A percentile compares a stretch with the other conserved stretches of the same genome.
These are phyloP conservation scores for Medicago truncatula DNA, from an alignment of 306 rosid species.

Conservation along the genomic window DNA sequence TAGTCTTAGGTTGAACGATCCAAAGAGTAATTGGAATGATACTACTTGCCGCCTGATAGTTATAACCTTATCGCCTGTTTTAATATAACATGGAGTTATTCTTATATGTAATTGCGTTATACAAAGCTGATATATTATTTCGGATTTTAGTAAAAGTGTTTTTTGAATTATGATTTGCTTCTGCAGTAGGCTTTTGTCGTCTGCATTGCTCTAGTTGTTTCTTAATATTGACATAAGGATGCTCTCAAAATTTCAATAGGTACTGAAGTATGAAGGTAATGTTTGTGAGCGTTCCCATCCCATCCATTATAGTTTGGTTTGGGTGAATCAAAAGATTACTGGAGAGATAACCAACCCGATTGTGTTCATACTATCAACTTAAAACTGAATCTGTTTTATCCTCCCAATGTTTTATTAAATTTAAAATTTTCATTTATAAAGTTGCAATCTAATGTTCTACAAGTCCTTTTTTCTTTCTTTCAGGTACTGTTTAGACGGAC, in stretches of 20 bases:
- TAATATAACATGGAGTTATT: neutral
- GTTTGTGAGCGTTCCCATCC: neutral
- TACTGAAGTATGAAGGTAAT: neutral
- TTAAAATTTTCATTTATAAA: constrained; percentile 10
- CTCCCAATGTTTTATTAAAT: neutral
- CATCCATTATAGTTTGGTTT: neutral
- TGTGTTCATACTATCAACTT: neutral
- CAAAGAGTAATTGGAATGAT: constrained; percentile 9
- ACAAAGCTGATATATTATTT: neutral
- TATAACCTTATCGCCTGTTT: constrained; percentile 1
- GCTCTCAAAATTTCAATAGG: constrained; percentile 6
- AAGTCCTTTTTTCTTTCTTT: constrained; percentile 7
- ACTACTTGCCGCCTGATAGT: constrained; percentile 37
- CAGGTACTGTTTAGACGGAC: constrained; percentile 71
- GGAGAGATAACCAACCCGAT: neutral
- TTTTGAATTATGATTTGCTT: neutral
- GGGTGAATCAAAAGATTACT: constrained; percentile 20
- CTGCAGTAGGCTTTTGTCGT: neutral
- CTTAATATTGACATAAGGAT: constrained; percentile 10
- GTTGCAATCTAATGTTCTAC: constrained; percentile 12
- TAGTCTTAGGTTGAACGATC: constrained; percentile 5
- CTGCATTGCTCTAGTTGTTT: neutral
- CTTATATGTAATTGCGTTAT: neutral
- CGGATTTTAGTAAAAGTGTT: neutral
- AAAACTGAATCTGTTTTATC: neutral